Conservation (phyloP, 371 early-diverging fungal species). For the Syncephalis fuscata region DNA sequence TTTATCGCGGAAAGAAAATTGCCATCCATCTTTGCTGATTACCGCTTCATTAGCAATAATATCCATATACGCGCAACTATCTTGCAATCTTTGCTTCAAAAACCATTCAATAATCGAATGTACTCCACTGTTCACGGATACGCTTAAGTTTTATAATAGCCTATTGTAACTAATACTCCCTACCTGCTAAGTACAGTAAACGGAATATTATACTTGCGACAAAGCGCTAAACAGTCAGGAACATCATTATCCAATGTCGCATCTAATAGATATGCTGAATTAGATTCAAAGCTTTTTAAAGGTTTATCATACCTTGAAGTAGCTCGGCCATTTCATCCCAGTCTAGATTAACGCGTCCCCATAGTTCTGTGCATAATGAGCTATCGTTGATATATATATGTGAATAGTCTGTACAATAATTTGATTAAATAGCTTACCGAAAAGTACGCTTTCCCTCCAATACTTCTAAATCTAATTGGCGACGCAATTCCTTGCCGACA, state of each 20-base stretch:
- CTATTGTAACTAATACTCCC: not conserved
- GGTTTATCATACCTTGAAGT: slow-evolving; percentile 8
- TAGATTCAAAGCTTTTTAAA: not conserved
- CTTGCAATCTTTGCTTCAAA: slow-evolving; percentile 12
- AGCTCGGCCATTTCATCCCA: slow-evolving; percentile 23
- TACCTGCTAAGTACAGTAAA: slow-evolving; percentile 22
- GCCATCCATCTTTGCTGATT: slow-evolving; percentile 21
- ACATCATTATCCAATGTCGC: slow-evolving; percentile 23
- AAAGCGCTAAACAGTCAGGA: slow-evolving; percentile 11
- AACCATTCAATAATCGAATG: slow-evolving; percentile 18
- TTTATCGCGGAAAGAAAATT: slow-evolving; percentile 24
- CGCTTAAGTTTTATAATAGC: not conserved
- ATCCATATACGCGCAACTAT: slow-evolving; percentile 7
- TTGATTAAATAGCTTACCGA: slow-evolving; percentile 6
- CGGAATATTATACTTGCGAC: slow-evolving; percentile 14
- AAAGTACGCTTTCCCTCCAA: slow-evolving; percentile 11
- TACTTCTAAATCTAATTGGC: slow-evolving; percentile 10
- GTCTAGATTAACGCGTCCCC: slow-evolving; percentile 17
- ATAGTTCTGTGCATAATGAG: slow-evolving; percentile 5
- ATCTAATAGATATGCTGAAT: not conserved
- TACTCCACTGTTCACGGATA: slow-evolving; percentile 23
- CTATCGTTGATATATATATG: not conserved
- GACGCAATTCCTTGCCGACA: slow-evolving; percentile 10
- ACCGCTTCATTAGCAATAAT: slow-evolving; percentile 21
- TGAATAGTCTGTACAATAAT: not conserved